Evolutionary conservation across 768 basidiomycete genomes (phyloP), one percentile per base, ranked within the genome.

Genomic region (Phaeolepiota aurea): DNA sequence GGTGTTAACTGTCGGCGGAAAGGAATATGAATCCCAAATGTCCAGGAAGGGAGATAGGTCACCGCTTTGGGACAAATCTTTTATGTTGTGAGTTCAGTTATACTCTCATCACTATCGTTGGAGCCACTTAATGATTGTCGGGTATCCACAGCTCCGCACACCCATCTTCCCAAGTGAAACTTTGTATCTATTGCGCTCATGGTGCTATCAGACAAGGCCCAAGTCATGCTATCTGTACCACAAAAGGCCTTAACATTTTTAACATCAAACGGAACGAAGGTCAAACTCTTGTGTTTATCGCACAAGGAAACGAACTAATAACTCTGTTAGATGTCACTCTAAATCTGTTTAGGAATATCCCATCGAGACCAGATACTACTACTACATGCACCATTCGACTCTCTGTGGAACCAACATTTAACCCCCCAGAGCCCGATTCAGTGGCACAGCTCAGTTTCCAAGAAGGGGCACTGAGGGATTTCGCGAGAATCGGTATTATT

Each of bases 41-140:
- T 35, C 33, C 5, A 7, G 33, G n/a, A 35, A 35, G 16, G 33
- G 33, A 15, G 33, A 35, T 35, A 35, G 18, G 15, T 35, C 33
- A 19, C 33, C 33, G 5, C 7, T 35, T 7, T 35, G 33, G 33
- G 33, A 5, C 5, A 15, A 35, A 7, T n/a, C 12, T 14, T 35
- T 16, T 35, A 7, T 19, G 9, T 31, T 31, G 28, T 31, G 28
- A 31, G 28, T 31, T 31, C 14, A n/a, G n/a, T n/a, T n/a, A n/a
- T n/a, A n/a, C n/a, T n/a, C n/a, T 14, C 28, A 9, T 9, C 28
- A 31, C 10, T 14, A 31, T 14, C 28, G 28, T 31, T 10, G 14
- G 14, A 10, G 28, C 9, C 14, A 31, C 14, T 10, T 31, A 10
- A 10, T 31, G 9, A 10, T 10, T 14, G 14, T 10, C 10, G 28